Conservation (phyloP, 306 rosid genomes). For the Corylus americana region DNA sequence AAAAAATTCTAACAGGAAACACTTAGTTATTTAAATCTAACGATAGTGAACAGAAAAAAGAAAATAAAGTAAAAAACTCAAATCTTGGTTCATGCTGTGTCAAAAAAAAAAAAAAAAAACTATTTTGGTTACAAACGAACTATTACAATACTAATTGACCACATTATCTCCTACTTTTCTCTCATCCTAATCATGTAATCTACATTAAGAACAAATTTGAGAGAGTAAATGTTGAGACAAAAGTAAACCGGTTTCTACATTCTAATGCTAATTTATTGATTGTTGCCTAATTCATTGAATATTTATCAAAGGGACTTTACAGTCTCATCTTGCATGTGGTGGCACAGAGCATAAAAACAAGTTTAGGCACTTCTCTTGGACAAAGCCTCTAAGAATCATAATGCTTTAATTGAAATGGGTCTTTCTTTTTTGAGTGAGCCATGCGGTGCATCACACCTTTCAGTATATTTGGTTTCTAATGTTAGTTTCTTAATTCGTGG, state of each 20-base stretch:
- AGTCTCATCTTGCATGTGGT: not conserved
- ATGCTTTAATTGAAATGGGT: not conserved
- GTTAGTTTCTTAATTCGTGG: constrained; percentile 29
- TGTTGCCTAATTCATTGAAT: not conserved
- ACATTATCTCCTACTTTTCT: not conserved
- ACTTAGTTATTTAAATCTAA: not conserved
- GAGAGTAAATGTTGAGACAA: not conserved
- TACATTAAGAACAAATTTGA: not conserved
- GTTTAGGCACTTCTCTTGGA: not conserved
- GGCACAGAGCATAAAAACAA: not conserved
- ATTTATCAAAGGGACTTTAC: not conserved
- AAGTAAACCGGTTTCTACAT: not conserved
- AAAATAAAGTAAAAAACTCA: not conserved
- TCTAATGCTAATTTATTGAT: not conserved
- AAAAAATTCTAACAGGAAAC: not conserved
- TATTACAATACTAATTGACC: not conserved
- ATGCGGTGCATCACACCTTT: constrained; percentile 15
- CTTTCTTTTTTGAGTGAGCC: not conserved
- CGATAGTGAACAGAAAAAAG: not conserved
- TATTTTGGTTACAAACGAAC: not conserved
- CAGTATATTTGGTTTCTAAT: constrained; percentile 22
- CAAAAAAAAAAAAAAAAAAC: not conserved
- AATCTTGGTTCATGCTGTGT: not conserved
- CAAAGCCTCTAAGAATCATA: not conserved
- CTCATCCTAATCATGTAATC: not conserved